Evolutionary conservation across 2,329 filamentous ascomycete genomes (phyloP), one percentile per base, ranked within the genome.

Genomic region (Xylariales sp.): DNA sequence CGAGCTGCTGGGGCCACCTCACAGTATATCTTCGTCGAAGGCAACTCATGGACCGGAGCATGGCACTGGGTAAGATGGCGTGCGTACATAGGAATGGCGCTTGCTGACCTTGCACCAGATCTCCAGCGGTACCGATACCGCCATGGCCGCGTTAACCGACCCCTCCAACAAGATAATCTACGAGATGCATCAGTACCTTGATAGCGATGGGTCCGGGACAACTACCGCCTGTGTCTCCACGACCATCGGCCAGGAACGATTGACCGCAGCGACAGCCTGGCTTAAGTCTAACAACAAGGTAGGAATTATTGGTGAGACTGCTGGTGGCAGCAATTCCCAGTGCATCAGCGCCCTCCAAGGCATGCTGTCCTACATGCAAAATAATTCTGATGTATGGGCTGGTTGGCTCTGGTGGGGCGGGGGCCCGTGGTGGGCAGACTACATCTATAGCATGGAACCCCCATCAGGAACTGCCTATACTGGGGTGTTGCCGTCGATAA

Each of bases 361-460:
- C 20, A 64, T 77, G 57, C 63, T 80, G 37, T 60, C 68, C 38
- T 64, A 75, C 55, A 65, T 80, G 57, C 57, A 67, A 35, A 69
- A 71, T 39, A 80, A 79, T 58, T 61, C 59, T 32, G 76, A 79
- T 43, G 74, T 78, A 36, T 80, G 76, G 76, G n/a, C n/a, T n/a
- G n/a, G n/a, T n/a, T n/a, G n/a, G 18, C 15, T 22, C 3, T 19
- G 14, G 18, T 25, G 33, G 21, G 33, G 33, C 14, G 33, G 31
- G 14, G 15, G 27, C 15, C 16, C 8, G 7, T 36, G n/a, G n/a
- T 7, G 19, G 3, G 3, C 35, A 16, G 12, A 16, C n/a, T 7
- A 24, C 46, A 55, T 58, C 46, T 58, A 55, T 40, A 47, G 50
- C 41, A 56, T 56, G 43, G 56, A 59, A 46, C 56, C 56, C 3